Base-by-base conservation (phyloP, 371 early-diverging fungal genomes). In the Mortierella sp. region DNA sequence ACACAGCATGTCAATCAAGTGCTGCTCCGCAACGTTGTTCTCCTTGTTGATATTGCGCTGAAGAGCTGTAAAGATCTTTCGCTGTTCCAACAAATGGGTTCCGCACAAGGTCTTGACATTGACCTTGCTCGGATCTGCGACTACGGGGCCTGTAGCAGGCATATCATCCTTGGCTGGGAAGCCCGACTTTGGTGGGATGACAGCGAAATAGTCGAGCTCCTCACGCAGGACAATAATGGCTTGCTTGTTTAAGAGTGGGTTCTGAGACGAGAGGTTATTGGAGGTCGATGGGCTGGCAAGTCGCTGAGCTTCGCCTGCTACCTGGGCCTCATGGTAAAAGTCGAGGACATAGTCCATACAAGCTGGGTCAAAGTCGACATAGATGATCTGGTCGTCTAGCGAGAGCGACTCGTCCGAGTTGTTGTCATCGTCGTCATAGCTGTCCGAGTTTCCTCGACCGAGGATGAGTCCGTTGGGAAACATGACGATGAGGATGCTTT, bases 1-100 rank as follows among this genome's bases (percentile, higher is more conserved):
- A 67, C 94, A 92, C n/a, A 94, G 85, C 92, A 94, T 94, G 69
- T 94, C 93, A 45, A 94, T 91, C 58, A 94, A 79, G 80, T 94
- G 94, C 63, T 90, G 93, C 63, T 94, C 94, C 21, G 92, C 92
- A 23, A 86, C 83, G 52, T 90, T 91, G 56, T 91, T 89, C 39
- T 88, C 89, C 72, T 89, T 83, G 43, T 85, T 80, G 45, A 91
- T 91, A 42, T 89, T 91, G 48, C 91, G 86, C 63, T 90, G 88
- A n/a, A 94, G 72, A 18, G 92, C 90, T 53, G 89, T 87, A 80
- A 94, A 93, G 61, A 94, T 89, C 39, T 87, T 87, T 54, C 87
- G 84, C 53, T 89, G 86, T 53, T 86, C 83, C 31, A 87, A 78
- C 16, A 94, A 79, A 59, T 88, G 70, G 27, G 83, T 72, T 18